A percentile compares a stretch with the other conserved stretches of the same genome.
Evolutionary conservation across 2,329 filamentous ascomycete species (phyloP).

Genomic region (Zymoseptoria tritici): DNA sequence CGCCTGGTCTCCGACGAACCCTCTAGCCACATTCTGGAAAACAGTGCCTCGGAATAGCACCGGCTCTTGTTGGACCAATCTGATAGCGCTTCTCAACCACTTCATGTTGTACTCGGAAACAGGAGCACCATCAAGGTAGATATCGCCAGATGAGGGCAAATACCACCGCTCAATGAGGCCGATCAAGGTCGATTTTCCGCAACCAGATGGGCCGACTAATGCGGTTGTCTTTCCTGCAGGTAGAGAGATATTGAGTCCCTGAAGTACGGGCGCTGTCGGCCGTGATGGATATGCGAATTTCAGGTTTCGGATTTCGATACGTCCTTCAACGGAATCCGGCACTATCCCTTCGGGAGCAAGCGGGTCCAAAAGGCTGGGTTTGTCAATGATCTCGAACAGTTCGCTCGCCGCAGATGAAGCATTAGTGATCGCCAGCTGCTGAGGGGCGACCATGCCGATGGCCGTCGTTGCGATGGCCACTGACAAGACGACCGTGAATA

Average conservation of each 20-base stretch:
- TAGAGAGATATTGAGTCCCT: conserved; percentile 29
- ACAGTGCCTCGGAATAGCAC: conserved; percentile 31
- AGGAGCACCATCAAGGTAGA: conserved; percentile 28
- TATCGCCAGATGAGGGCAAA: conserved; percentile 20
- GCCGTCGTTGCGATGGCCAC: conserved; percentile 34
- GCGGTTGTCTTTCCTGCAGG: conserved; percentile 40
- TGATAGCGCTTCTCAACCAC: conserved; percentile 29
- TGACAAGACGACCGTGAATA: background rate
- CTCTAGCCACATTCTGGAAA: conserved; percentile 31
- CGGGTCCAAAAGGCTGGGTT: conserved; percentile 34
- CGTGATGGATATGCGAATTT: conserved; percentile 62
- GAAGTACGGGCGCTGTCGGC: conserved; percentile 31
- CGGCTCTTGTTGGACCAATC: conserved; percentile 33
- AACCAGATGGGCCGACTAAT: conserved; percentile 35
- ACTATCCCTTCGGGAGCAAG: conserved; percentile 20
- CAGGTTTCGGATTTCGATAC: conserved; percentile 57
- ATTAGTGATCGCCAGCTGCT: conserved; percentile 36
- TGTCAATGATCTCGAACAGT: conserved; percentile 37
- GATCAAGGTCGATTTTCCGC: conserved; percentile 33
- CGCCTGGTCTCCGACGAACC: conserved; percentile 33
- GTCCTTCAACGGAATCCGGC: conserved; percentile 26
- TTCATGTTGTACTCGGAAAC: conserved; percentile 25
- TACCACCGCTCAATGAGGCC: conserved; percentile 33
- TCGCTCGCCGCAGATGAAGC: conserved; percentile 37
- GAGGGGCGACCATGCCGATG: conserved; percentile 34